Evolutionary conservation across 768 basidiomycete species (phyloP).

Genomic region (Lentinus brumalis): DNA sequence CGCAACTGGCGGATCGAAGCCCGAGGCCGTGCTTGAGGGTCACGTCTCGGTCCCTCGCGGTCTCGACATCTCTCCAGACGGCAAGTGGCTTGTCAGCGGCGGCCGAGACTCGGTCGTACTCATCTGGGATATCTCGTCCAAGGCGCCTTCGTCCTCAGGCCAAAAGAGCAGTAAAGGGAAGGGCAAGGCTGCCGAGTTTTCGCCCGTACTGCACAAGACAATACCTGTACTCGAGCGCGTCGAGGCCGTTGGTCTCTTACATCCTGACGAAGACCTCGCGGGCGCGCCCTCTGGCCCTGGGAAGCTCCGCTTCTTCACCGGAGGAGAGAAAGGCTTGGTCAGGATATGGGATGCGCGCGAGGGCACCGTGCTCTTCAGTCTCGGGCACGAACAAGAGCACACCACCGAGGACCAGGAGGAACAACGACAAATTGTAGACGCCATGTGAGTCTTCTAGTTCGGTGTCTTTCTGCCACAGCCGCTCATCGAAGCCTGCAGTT

Average conservation of each 20-base stretch:
- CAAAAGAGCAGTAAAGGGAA: constrained; percentile 43
- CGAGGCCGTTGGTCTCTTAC: constrained; percentile 80
- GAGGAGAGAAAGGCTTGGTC: constrained; percentile 85
- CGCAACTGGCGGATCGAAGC: constrained; percentile 56
- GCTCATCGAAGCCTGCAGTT: constrained; percentile 46
- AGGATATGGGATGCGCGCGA: constrained; percentile 82
- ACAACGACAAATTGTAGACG: constrained; percentile 80
- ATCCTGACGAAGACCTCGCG: constrained; percentile 48
- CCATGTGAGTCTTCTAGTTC: constrained; percentile 60
- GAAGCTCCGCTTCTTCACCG: constrained; percentile 77
- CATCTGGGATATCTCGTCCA: constrained; percentile 78
- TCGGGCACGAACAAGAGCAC: constrained; percentile 53
- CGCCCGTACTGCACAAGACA: constrained; percentile 72
- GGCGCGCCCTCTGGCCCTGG: constrained; percentile 42
- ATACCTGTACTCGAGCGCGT: constrained; percentile 83
- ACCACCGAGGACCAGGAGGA: constrained; percentile 64
- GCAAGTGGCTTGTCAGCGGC: constrained; percentile 87
- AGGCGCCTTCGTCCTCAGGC: constrained; percentile 19
- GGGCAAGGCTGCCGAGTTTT: constrained; percentile 47
- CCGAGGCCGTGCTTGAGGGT: constrained; percentile 86
- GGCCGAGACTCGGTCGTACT: constrained; percentile 92
- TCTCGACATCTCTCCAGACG: constrained; percentile 81
- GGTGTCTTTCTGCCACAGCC: background rate
- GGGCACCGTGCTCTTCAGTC: constrained; percentile 61
- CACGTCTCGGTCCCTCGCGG: constrained; percentile 95